A percentile compares a stretch with the other conserved stretches of the same genome.
Conservation (phyloP, 2,329 filamentous ascomycete genomes). For the Plectosphaerella cucumerina region DNA sequence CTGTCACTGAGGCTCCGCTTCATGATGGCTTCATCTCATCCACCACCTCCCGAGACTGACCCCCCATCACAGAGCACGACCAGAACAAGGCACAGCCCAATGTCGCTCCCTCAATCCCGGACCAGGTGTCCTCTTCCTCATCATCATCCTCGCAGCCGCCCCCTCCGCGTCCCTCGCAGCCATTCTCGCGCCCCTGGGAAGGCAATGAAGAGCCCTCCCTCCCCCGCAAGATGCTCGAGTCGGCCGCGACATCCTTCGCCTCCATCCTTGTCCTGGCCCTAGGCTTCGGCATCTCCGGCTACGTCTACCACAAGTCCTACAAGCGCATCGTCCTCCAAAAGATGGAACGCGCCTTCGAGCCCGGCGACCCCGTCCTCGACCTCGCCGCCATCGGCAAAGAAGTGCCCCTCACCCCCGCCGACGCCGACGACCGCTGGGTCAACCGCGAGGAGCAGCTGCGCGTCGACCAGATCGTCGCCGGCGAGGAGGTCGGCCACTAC, state of each 20-base stretch:
- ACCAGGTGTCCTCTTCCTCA: not conserved
- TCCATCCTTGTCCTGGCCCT: conserved; percentile 68
- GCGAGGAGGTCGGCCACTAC: conserved; percentile 74
- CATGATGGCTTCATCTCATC: too few relatives aligned
- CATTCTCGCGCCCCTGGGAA: not conserved
- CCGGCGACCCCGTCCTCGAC: conserved; percentile 85
- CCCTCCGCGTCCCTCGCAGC: not conserved
- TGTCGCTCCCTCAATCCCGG: too few relatives aligned
- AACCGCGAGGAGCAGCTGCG: conserved; percentile 73
- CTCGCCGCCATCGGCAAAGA: conserved; percentile 65
- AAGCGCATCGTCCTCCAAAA: conserved; percentile 88
- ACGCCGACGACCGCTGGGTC: conserved; percentile 69
- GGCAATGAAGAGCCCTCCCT: conserved; percentile 30
- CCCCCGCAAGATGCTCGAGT: conserved; percentile 63
- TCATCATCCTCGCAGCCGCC: not conserved
- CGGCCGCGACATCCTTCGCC: conserved; percentile 70
- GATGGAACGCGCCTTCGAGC: conserved; percentile 87
- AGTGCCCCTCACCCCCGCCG: conserved; percentile 38
- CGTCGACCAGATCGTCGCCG: conserved; percentile 79
- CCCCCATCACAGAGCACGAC: too few relatives aligned
- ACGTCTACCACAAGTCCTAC: conserved; percentile 78
- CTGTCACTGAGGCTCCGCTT: too few relatives aligned
- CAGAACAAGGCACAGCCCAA: too few relatives aligned
- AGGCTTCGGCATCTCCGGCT: conserved; percentile 63
- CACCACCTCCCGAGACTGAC: too few relatives aligned